These are phyloP conservation scores for Patellaria atrata DNA, from an alignment of 495 filamentous ascomycete genomes.

Conservation along the genomic window DNA sequence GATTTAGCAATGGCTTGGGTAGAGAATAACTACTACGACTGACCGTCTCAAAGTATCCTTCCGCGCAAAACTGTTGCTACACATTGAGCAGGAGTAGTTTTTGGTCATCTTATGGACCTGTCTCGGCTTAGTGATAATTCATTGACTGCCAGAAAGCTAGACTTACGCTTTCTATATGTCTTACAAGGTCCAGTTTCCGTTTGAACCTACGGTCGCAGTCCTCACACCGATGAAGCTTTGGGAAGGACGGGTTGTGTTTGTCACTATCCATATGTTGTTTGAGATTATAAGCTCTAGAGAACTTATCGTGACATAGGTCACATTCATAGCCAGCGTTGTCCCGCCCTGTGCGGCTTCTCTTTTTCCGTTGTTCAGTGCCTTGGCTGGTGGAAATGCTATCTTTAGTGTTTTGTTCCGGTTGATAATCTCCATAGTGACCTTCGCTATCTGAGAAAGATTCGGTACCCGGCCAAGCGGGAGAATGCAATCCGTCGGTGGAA, in stretches of 20 bases:
- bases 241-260: constrained; percentile 67
- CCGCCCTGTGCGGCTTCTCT: constrained; percentile 48
- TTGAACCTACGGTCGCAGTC: constrained; percentile 63
- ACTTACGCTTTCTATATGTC: constrained; percentile 68
- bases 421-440: too few species aligned
- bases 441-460: too few species aligned
- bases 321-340: constrained; percentile 70
- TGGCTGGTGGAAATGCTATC: too few species aligned
- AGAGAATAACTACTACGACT: constrained; percentile 16
- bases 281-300: constrained; percentile 81
- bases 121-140: constrained; percentile 4
- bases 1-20: constrained; percentile 7
- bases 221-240: constrained; percentile 54
- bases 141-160: neutral
- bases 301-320: constrained; percentile 60
- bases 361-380: too few species aligned
- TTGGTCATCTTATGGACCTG: constrained; percentile 60
- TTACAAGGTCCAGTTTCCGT: constrained; percentile 68
- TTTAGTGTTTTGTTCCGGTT: too few species aligned
- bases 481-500: too few species aligned
- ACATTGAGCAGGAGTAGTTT: constrained; percentile 56
- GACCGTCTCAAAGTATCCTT: constrained; percentile 75
- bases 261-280: constrained; percentile 78
- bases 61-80: constrained; percentile 59
- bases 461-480: too few species aligned